Percentiles rank a stretch among this genome's conserved stretches.
Evolutionary conservation across 2,329 filamentous ascomycete genomes (phyloP).

Genomic region (Colletotrichum truncatum): DNA sequence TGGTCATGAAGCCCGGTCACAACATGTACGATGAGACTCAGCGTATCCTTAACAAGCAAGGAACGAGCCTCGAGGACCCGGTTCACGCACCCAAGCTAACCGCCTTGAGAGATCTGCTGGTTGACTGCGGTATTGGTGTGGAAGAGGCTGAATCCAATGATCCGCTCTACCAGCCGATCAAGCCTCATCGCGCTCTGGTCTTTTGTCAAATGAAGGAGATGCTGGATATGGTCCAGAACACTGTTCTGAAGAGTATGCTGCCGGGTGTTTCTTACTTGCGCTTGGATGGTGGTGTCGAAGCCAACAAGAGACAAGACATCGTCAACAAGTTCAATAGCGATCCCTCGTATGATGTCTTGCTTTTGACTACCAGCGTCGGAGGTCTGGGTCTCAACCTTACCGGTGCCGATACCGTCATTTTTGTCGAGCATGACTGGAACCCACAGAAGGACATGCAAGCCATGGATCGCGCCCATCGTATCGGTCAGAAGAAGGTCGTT

Average conservation of each 20-base stretch:
- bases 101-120: conserved; percentile 88
- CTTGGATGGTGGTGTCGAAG: conserved; percentile 93
- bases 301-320: conserved; percentile 93
- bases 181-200: conserved; percentile 92
- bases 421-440: conserved; percentile 99
- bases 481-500: conserved; percentile 99
- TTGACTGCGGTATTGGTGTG: conserved; percentile 97
- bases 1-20: conserved; percentile 95
- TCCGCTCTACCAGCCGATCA: conserved; percentile 81
- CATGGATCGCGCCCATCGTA: conserved; percentile 98
- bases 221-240: conserved; percentile 98
- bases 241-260: conserved; percentile 89
- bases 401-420: conserved; percentile 97
- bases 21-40: conserved; percentile 91
- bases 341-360: conserved; percentile 92
- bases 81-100: conserved; percentile 91
- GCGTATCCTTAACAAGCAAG: conserved; percentile 78
- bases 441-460: conserved; percentile 98
- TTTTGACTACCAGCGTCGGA: conserved; percentile 94
- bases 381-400: conserved; percentile 95
- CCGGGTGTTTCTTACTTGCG: conserved; percentile 92
- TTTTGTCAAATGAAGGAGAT: conserved; percentile 99
- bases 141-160: conserved; percentile 70
- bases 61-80: conserved; percentile 84
- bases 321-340: conserved; percentile 99